Percentiles rank a stretch among this genome's conserved stretches.
phyloP scores from a whole-genome alignment of 352 stramenopile species.

The Pythium phragmitis region DNA sequence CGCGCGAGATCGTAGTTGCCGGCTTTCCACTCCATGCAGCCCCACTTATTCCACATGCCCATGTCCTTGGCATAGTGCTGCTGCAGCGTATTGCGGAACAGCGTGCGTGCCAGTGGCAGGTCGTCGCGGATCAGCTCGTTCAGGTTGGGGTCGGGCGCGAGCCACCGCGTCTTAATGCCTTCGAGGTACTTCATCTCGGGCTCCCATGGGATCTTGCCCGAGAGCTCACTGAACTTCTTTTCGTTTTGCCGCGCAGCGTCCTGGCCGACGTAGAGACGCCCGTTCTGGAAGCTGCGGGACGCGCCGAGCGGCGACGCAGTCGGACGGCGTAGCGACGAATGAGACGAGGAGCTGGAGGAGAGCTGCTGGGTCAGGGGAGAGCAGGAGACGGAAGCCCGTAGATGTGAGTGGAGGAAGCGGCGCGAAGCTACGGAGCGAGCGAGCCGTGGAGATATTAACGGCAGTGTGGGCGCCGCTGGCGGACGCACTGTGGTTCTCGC shows the following conservation, averaged over 20 bases:
- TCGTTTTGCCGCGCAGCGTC: conserved; percentile 64
- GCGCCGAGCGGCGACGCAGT: not conserved
- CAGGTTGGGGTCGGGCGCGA: conserved; percentile 57
- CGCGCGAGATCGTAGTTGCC: conserved; percentile 78
- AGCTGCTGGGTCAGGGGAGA: too few species aligned
- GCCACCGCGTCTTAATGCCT: conserved; percentile 56
- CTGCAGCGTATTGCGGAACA: conserved; percentile 84
- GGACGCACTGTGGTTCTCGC: too few species aligned
- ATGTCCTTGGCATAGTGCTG: conserved; percentile 80
- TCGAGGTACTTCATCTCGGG: conserved; percentile 58
- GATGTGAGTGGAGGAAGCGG: not conserved
- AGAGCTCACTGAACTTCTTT: conserved; percentile 77
- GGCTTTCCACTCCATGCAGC: conserved; percentile 87
- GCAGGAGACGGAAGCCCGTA: too few species aligned
- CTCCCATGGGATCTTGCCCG: conserved; percentile 78
- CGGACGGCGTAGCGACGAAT: not conserved
- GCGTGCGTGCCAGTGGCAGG: conserved; percentile 56
- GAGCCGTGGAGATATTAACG: not conserved
- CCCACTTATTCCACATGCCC: conserved; percentile 92
- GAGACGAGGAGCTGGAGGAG: not conserved
- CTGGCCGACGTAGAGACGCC: conserved; percentile 70
- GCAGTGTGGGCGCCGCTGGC: not conserved
- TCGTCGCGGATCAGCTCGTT: conserved; percentile 85
- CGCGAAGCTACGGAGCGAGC: not conserved
- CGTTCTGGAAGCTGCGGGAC: conserved; percentile 31